A percentile compares a stretch with the other conserved stretches of the same genome.
Evolutionary conservation across 345 rosid species (phyloP).

Genomic region (Anastatica hierochuntica): DNA sequence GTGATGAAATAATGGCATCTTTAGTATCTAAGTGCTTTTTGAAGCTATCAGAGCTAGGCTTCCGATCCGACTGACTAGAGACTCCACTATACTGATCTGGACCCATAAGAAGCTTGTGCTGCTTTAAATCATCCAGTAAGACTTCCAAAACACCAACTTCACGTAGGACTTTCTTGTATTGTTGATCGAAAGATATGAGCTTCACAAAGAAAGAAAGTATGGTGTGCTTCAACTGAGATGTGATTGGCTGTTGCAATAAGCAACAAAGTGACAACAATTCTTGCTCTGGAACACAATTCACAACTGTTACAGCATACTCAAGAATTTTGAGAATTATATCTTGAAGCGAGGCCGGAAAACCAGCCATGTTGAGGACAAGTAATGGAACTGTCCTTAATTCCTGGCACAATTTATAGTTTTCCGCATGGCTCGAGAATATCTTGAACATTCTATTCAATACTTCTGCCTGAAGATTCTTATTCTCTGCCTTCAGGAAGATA

Average conservation of each 20-base stretch:
- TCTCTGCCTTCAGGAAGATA: constrained; percentile 79
- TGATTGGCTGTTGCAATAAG: constrained; percentile 82
- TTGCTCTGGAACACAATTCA: constrained; percentile 95
- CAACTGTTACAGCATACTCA: constrained; percentile 95
- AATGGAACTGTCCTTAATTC: constrained; percentile 87
- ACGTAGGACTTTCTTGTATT: constrained; percentile 83
- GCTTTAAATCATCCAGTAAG: constrained; percentile 79
- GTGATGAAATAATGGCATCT: constrained; percentile 78
- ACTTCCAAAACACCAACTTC: constrained; percentile 94
- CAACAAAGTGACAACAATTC: constrained; percentile 91
- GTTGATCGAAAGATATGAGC: constrained; percentile 87
- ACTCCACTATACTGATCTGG: constrained; percentile 37
- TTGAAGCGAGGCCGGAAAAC: constrained; percentile 78
- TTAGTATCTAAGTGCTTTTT: constrained; percentile 66
- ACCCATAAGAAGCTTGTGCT: constrained; percentile 72
- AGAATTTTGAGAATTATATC: constrained; percentile 89
- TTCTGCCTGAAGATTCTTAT: constrained; percentile 73
- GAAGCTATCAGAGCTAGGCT: constrained; percentile 67
- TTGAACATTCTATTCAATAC: constrained; percentile 87
- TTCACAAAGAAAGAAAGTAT: constrained; percentile 88
- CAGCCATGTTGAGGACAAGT: constrained; percentile 79
- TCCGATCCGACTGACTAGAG: constrained; percentile 40
- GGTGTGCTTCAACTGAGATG: constrained; percentile 72
- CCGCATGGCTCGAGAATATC: constrained; percentile 86
- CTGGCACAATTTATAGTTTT: constrained; percentile 81